Base-by-base conservation (phyloP, 2,329 filamentous ascomycete species). In the Aquanectria penicillioides region DNA sequence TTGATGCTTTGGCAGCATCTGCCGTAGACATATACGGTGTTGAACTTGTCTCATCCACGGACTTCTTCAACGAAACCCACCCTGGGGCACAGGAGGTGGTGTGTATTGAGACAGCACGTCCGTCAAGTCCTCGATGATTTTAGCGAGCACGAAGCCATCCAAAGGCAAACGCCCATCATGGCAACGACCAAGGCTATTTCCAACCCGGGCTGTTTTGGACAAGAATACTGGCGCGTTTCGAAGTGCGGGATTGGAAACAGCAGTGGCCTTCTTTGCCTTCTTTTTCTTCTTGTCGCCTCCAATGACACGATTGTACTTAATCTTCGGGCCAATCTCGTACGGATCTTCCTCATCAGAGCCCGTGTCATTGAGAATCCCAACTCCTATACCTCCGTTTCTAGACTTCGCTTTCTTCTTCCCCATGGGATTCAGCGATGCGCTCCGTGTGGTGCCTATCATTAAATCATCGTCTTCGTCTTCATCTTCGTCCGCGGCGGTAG, bases 301-400 rank as follows among this genome's bases (percentile, higher is more conserved):
- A 59, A 97, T 86, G 5, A 89, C 83, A 34, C 89, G 86, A 68
- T 92, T 97, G 75, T 97, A 97, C 11, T 89, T 92, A 73, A 97
- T 96, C 65, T 88, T 90, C 0, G 95, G 95, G 0, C 94, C 94
- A 50, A 98, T 89, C 57, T 94, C 91, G 72, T 97, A 98, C 0
- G 93, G 91, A 69, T 97, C 94, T 69, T 98, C 95, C 40, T 97
- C 94, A 66, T 98, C 95, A 5, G 94, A 97, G 10, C 93, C 94
- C 17, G 89, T 95, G 66, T 97, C 94, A 69, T 98, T 97, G 40
- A 98, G 77, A 2, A 97, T 83, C 0, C 94, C 94, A 12, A 97
- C 89, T 0, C 94, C 94, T 63, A 98, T 92, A 0, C 91, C 92
- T 3, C 90, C 86, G 49, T 83, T 83, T 6, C 64, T 57, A 71